Evolutionary conservation across 192 early-diverging fungal species (phyloP).

Genomic region (Funneliformis mosseae): DNA sequence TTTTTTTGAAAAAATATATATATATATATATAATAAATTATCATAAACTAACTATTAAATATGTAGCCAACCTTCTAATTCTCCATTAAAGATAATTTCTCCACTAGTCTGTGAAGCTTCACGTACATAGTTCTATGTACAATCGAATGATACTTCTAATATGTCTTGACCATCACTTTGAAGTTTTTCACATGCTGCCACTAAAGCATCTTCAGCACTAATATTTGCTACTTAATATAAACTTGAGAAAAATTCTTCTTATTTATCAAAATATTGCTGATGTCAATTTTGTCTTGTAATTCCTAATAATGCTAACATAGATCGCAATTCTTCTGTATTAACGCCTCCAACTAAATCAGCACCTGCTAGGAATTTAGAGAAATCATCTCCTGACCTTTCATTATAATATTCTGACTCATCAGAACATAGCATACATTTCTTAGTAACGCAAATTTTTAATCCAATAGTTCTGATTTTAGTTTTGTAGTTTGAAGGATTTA

Average conservation of each 20-base stretch:
- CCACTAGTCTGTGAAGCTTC: neutral
- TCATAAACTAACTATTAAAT: no score
- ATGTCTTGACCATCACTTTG: neutral
- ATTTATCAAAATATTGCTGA: slow-evolving; percentile 14
- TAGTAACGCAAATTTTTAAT: neutral
- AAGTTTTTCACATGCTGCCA: neutral
- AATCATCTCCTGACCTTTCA: neutral
- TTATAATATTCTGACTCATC: slow-evolving; percentile 4
- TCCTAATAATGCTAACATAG: neutral
- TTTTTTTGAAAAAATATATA: neutral
- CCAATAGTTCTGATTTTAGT: neutral
- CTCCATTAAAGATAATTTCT: slow-evolving; percentile 11
- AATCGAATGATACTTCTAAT: slow-evolving; percentile 13
- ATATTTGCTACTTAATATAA: slow-evolving; percentile 5
- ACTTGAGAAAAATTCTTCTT: neutral
- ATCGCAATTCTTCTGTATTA: slow-evolving; percentile 4
- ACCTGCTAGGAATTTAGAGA: neutral
- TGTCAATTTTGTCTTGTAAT: neutral
- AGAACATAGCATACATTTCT: neutral
- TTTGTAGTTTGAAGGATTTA: neutral
- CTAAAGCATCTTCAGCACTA: neutral
- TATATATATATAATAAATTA: no score
- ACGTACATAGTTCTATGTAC: neutral
- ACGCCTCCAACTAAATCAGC: neutral
- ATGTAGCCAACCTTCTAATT: slow-evolving; percentile 6